Percentiles rank a stretch among this genome's conserved stretches.
phyloP scores from a whole-genome alignment of 371 early-diverging fungal genomes.

The Hamiltosporidium magnivora region DNA sequence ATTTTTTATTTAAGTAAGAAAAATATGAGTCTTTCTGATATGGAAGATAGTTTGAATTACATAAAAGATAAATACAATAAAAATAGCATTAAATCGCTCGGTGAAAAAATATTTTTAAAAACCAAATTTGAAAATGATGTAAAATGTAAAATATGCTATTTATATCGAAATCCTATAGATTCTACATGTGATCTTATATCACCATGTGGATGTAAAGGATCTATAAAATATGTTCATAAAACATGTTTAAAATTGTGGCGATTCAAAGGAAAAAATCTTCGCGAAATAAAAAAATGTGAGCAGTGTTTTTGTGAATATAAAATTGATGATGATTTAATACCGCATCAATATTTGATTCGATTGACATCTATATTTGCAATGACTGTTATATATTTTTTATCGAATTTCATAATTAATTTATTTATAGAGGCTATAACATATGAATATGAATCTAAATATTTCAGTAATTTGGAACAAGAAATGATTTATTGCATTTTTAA shows the following conservation, averaged over 20 bases:
- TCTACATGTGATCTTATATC: conserved; percentile 45
- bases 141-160: conserved; percentile 55
- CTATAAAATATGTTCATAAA: conserved; percentile 54
- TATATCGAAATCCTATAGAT: conserved; percentile 38
- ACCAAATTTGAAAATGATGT: too few relatives aligned
- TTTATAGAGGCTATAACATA: conserved; percentile 21
- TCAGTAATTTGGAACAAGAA: neutral
- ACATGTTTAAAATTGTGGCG: conserved; percentile 55
- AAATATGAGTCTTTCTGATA: too few relatives aligned
- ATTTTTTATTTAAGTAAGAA: too few relatives aligned
- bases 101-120: too few relatives aligned
- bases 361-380: neutral
- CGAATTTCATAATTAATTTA: conserved; percentile 23
- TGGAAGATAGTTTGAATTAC: too few relatives aligned
- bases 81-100: too few relatives aligned
- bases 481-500: neutral
- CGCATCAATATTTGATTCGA: conserved; percentile 14
- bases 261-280: conserved; percentile 41
- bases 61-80: too few relatives aligned
- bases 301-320: conserved; percentile 49
- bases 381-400: conserved; percentile 8
- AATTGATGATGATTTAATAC: conserved; percentile 39
- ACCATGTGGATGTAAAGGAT: conserved; percentile 57
- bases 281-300: conserved; percentile 51
- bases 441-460: conserved; percentile 15